A percentile compares a stretch with the other conserved stretches of the same genome.
Conservation (phyloP, 1,284 basidiomycete species). For the Anthracocystis walkeri region DNA sequence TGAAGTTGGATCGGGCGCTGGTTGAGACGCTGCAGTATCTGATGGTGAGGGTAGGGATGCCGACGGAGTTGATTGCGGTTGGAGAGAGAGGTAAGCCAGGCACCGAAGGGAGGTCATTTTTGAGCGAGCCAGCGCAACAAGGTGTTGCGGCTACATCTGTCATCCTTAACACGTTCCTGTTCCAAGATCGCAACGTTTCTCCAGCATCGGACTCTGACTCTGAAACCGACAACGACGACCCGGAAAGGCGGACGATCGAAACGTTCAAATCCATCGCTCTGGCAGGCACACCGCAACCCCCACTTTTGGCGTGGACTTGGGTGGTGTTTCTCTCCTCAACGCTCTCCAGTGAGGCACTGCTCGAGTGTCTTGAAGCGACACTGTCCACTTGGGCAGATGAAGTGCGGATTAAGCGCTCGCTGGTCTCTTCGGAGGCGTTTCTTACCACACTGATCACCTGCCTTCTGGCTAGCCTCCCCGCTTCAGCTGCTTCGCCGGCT, state of each 20-base stretch:
- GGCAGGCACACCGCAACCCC: conserved; percentile 5
- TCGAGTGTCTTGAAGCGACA: conserved; percentile 7
- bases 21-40: conserved; percentile 22
- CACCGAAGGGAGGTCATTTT: conserved; percentile 20
- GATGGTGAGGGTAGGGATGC: neutral
- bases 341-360: neutral
- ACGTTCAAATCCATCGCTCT: conserved; percentile 9
- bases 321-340: conserved; percentile 3
- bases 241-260: neutral
- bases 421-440: conserved; percentile 71
- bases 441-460: conserved; percentile 79
- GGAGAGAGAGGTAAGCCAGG: conserved; percentile 19
- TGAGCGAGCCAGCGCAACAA: conserved; percentile 4
- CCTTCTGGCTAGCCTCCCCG: conserved; percentile 70
- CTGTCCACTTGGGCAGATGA: conserved; percentile 24
- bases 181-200: neutral
- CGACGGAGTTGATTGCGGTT: conserved; percentile 10
- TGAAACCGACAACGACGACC: conserved; percentile 1
- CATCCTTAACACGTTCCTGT: conserved; percentile 6
- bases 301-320: conserved; percentile 34
- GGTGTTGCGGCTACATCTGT: conserved; percentile 15
- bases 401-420: conserved; percentile 11
- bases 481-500: neutral
- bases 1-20: conserved; percentile 11
- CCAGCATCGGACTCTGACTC: conserved; percentile 11